Conservation (phyloP, 73 alveolate genomes). For the Paraurostyla sp. region DNA sequence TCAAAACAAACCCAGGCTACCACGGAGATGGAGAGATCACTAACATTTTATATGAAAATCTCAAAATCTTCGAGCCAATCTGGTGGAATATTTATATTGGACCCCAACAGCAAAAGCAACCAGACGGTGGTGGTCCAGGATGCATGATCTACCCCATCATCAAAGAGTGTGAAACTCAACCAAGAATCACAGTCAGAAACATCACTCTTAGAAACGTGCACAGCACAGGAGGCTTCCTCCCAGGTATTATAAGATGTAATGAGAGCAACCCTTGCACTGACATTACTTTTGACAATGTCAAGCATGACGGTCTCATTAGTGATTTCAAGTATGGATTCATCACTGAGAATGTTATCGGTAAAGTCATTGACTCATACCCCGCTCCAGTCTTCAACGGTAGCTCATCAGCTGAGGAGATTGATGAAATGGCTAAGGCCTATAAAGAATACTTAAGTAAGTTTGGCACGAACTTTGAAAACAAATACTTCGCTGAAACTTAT, state of each 20-base stretch:
- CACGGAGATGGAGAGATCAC: constrained; percentile 63
- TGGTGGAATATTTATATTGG: constrained; percentile 80
- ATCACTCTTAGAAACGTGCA: constrained; percentile 57
- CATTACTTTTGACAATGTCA: constrained; percentile 63
- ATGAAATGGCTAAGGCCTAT: neutral
- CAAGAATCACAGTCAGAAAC: constrained; percentile 57
- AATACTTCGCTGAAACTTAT: neutral
- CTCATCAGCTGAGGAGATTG: neutral
- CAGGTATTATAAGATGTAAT: constrained; percentile 71
- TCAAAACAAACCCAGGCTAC: constrained; percentile 74
- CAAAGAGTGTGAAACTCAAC: constrained; percentile 69
- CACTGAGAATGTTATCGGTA: constrained; percentile 54
- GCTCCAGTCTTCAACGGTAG: constrained; percentile 24
- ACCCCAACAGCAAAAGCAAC: constrained; percentile 76
- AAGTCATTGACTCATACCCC: constrained; percentile 25
- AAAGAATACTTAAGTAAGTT: neutral
- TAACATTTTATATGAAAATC: constrained; percentile 70
- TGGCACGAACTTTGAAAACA: neutral
- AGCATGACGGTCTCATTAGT: constrained; percentile 37
- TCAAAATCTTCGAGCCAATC: constrained; percentile 57
- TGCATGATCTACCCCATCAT: constrained; percentile 72
- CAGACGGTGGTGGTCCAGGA: constrained; percentile 78
- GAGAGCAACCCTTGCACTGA: constrained; percentile 74
- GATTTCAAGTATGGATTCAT: constrained; percentile 35
- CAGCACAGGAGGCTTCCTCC: constrained; percentile 48